Base-by-base conservation (phyloP, 176 grass and related monocot genomes). In the Aegilops sharonensis region DNA sequence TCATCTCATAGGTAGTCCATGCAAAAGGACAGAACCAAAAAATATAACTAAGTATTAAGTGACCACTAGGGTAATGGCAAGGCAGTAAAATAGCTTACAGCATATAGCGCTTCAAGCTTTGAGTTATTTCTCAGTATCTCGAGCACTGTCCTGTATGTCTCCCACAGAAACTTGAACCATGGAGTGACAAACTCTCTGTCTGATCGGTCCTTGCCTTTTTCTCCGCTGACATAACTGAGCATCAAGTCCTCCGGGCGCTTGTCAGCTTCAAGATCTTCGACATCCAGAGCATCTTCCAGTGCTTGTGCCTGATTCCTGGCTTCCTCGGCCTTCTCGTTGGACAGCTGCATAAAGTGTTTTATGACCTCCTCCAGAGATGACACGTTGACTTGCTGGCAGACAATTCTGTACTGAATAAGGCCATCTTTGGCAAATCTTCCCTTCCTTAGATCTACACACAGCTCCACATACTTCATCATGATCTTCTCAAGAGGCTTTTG, bases 141-240 rank as follows among this genome's bases (percentile, higher is more conserved):
- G 23, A 99, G 88, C 37, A 99, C 97, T 1, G 94, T 95, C 80
- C 97, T 89, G 73, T 99, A 99, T 30, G 97, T 96, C 56, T 99
- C 97, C 97, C 97, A 99, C 11, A 99, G 88, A 36, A 99, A 99
- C 70, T 99, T 99, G 48, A 99, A 99, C 97, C 97, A 99, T 7
- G 97, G 97, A 14, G 97, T 96, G 14, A 99, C 97, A 70, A 90
- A 29, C 77, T 99, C 97, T 80, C 92, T 99, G 68, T 99, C 97
- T 14, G 92, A 96, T 82, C 97, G 68, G 11, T 99, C 94, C 77
- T 96, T 99, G 23, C 97, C 94, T 91, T 96, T 99, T 72, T 99
- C 97, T 2, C 94, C 97, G 72, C 97, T 99, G 2, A 99, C 94
- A 75, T 93, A 94, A 81, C 97, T 99, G 27, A 99, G 82, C 97